These are phyloP conservation scores for Fallopia convolvulus DNA, from an alignment of 148 eudicot species.

Conservation along the genomic window DNA sequence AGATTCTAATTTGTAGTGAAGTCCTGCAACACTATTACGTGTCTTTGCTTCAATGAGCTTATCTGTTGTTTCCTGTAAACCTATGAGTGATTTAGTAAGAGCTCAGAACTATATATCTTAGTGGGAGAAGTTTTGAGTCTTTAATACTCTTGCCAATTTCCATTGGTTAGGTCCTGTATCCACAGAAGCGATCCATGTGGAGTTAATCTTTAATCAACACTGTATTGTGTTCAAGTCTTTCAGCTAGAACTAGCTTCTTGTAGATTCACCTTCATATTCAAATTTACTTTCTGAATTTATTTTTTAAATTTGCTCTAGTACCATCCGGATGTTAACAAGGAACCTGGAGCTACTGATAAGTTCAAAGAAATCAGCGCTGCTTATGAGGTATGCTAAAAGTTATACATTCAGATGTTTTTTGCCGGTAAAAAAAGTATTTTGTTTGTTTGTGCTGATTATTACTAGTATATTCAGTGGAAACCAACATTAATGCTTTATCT, in stretches of 20 bases:
- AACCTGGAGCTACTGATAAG: conserved; percentile 97
- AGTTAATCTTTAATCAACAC: background rate
- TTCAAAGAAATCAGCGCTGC: conserved; percentile 98
- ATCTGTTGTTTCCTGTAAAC: background rate
- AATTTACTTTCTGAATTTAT: background rate
- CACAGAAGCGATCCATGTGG: background rate
- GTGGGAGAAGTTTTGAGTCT: background rate
- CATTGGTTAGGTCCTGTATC: background rate
- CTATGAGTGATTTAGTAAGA: background rate
- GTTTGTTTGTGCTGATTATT: background rate
- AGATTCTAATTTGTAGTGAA: background rate
- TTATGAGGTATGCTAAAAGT: conserved; percentile 66
- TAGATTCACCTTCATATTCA: background rate
- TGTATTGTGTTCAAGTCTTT: conserved; percentile 11
- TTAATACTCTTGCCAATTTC: background rate
- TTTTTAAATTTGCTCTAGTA: conserved; percentile 40
- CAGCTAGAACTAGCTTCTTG: background rate
- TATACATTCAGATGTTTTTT: background rate
- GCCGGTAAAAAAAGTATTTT: background rate
- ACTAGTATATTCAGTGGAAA: background rate
- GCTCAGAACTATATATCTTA: background rate
- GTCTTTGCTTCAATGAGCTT: background rate
- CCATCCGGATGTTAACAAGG: conserved; percentile 97
- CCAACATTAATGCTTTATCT: background rate
- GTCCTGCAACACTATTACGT: background rate